Percentiles rank a stretch among this genome's conserved stretches.
Evolutionary conservation across 805 yeast species (phyloP).

Genomic region (Wickerhamiella sergipiensis): DNA sequence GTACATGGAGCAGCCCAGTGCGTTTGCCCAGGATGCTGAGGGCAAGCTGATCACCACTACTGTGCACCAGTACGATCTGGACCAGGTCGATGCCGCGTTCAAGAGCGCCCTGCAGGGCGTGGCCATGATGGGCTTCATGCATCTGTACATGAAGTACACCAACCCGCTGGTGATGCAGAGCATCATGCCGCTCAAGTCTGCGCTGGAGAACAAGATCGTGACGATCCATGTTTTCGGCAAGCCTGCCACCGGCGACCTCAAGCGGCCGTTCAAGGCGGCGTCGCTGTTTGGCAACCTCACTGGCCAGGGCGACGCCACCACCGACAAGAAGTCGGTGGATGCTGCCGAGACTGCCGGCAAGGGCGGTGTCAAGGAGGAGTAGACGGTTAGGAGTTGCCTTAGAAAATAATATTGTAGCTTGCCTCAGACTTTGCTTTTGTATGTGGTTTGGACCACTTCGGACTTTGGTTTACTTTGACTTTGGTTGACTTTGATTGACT

Average conservation of each 20-base stretch:
- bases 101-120: conserved; percentile 76
- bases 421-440: too few species aligned
- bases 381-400: conserved; percentile 18
- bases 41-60: conserved; percentile 75
- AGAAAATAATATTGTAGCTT: background rate
- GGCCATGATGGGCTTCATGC: conserved; percentile 98
- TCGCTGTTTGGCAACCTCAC: conserved; percentile 54
- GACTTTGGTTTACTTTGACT: too few species aligned
- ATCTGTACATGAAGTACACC: conserved; percentile 90
- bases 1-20: conserved; percentile 72
- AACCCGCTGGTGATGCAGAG: conserved; percentile 94
- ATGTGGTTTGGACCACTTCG: too few species aligned
- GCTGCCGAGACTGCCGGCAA: conserved; percentile 73
- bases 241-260: conserved; percentile 76
- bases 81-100: conserved; percentile 66
- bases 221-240: conserved; percentile 77
- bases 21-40: conserved; percentile 59
- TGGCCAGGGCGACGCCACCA: conserved; percentile 39
- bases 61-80: conserved; percentile 85
- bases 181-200: conserved; percentile 78
- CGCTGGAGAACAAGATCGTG: conserved; percentile 79
- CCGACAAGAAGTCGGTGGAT: conserved; percentile 78
- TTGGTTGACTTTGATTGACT: too few species aligned
- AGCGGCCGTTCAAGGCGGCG: conserved; percentile 91
- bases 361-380: conserved; percentile 75